A percentile compares a stretch with the other conserved stretches of the same genome.
Evolutionary conservation across 2,329 filamentous ascomycete genomes (phyloP).

Genomic region (Sclerotinia sclerotiorum): DNA sequence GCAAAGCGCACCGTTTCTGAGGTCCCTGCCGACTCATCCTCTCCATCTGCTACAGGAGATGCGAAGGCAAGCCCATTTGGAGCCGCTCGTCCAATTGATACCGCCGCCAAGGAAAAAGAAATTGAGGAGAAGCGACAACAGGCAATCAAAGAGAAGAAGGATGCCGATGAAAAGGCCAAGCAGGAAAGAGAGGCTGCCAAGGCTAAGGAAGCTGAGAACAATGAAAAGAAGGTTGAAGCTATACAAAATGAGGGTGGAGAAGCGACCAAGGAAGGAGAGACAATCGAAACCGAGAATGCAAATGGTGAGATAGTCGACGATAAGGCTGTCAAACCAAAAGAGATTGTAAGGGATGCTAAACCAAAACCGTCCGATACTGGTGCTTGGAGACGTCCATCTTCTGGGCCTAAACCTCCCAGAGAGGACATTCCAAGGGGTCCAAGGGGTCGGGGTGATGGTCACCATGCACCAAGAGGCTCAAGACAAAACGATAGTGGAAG

Average conservation of each 20-base stretch:
- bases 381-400: constrained; percentile 59
- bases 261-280: constrained; percentile 39
- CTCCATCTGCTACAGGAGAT: constrained; percentile 56
- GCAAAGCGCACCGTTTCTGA: constrained; percentile 89
- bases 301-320: constrained; percentile 48
- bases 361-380: constrained; percentile 58
- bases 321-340: constrained; percentile 49
- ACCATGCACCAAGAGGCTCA: constrained; percentile 32
- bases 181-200: constrained; percentile 62
- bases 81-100: constrained; percentile 90
- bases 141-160: constrained; percentile 75
- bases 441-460: constrained; percentile 46
- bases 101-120: constrained; percentile 81
- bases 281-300: constrained; percentile 40
- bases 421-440: constrained; percentile 44
- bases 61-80: constrained; percentile 92
- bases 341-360: constrained; percentile 49
- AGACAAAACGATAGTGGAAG: constrained; percentile 36
- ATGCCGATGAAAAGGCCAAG: constrained; percentile 54
- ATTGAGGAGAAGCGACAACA: constrained; percentile 84
- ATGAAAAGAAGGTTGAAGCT: constrained; percentile 41
- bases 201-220: constrained; percentile 42
- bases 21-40: constrained; percentile 48
- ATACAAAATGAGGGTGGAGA: constrained; percentile 37
- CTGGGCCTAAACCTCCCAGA: constrained; percentile 45